Evolutionary conservation across 495 filamentous ascomycete genomes (phyloP), one percentile per base, ranked within the genome.

Genomic region (Xylaria sp.): DNA sequence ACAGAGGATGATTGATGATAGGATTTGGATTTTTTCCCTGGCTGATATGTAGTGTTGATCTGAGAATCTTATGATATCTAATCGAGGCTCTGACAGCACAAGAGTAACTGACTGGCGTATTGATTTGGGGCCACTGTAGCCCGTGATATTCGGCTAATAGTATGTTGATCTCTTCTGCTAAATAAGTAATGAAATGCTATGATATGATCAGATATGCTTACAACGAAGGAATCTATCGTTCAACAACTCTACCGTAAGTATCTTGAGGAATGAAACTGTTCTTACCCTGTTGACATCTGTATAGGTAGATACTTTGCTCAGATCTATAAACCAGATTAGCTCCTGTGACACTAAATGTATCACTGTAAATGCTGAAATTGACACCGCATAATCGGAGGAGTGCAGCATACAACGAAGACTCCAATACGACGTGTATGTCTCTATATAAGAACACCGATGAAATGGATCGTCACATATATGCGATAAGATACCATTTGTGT

Each of bases 1-100:
- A 50, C 33, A 17, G 31, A 59, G 17, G 57, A 59, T n/a, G 29
- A 37, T 59, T 37, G 57, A 59, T 37, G 52, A 59, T n/a, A 37
- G 3, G 19, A 59, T 21, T 37, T 3, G 37, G 33, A 37, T 12
- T n/a, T 21, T 19, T 59, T 5, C 1, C 14, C 0, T 15, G 2
- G 31, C 7, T 6, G 21, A 33, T 57, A 3, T 33, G 29, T 17
- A 58, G 0, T 35, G 53, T 17, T 33, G 6, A 9, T 58, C 15
- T 58, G 55, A 55, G 26, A 55, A 31, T 55, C 52, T 55, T 9
- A 17, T 29, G 24, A 55, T 55, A 31, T 55, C 52, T 29, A 55
- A 5, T 5, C 5, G 52, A 55, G 52, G 1, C 24, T 55, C n/a
- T 31, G 52, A 7, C 2, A 55, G 12, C 31, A 17, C 31, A 37